phyloP scores from a whole-genome alignment of 192 early-diverging fungal genomes.

The Mortierella claussenii region DNA sequence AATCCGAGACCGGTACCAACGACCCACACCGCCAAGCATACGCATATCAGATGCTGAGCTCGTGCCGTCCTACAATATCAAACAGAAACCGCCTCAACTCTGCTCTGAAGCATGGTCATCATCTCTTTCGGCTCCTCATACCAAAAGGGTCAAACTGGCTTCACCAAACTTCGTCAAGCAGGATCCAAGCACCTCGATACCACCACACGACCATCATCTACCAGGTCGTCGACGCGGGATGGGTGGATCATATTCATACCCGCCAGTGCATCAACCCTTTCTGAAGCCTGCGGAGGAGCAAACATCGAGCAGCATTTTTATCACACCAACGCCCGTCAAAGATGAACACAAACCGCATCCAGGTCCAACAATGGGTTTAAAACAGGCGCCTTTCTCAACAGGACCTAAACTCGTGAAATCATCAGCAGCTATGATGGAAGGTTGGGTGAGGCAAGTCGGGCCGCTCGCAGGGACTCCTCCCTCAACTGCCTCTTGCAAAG shows the following conservation, averaged over 20 bases:
- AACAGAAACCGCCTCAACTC: neutral
- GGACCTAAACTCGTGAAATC: too few relatives aligned
- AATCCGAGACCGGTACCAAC: neutral
- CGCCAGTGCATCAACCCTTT: constrained; percentile 13
- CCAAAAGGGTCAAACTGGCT: neutral
- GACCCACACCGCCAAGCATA: neutral
- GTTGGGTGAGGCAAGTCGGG: constrained; percentile 6
- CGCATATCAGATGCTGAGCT: too few relatives aligned
- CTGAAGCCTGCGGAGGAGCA: constrained; percentile 13
- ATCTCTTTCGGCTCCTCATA: neutral
- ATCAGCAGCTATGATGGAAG: constrained; percentile 14
- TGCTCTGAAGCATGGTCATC: neutral
- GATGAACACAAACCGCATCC: neutral
- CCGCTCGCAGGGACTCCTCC: too few relatives aligned
- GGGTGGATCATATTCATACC: neutral
- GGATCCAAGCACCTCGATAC: neutral
- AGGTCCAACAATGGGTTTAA: too few relatives aligned
- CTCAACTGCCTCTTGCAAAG: too few relatives aligned
- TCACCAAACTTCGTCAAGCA: constrained; percentile 1
- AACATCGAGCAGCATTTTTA: constrained; percentile 4
- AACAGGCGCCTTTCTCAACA: too few relatives aligned
- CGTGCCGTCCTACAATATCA: too few relatives aligned
- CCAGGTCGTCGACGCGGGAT: neutral
- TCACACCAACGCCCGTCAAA: neutral
- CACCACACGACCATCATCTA: neutral